Base-by-base conservation (phyloP, 164 flowering plant genomes). In the Cinnamomum micranthum region DNA sequence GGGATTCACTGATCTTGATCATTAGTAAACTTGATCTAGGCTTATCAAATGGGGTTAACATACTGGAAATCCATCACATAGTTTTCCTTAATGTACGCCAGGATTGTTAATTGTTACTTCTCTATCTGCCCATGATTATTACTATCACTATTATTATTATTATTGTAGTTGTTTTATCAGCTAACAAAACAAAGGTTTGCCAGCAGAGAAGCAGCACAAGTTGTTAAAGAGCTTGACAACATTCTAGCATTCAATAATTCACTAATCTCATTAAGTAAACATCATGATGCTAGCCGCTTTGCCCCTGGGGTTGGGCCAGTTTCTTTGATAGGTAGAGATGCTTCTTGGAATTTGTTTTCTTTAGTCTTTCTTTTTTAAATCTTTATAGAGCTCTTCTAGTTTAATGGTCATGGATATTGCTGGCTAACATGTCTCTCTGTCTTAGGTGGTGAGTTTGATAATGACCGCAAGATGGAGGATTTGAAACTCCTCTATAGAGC, bases 361-460 rank as follows among this genome's bases (percentile, higher is more conserved):
- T 41, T 41, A 41, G 47, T 7, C 47, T 41, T 7, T 41, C 47
- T 41, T 41, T 41, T 41, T 41, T 41, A 41, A 41, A 7, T 41
- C 47, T 41, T 41, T 41, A 11, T 41, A 9, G 11, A 41, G 47
- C 47, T 41, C 47, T 9, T 41, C 11, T 19, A 75, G 50, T 20
- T 23, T 31, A 47, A 24, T 75, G 4, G 24, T 69, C n/a, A 35
- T 19, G 55, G 13, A 31, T 12, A 69, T 35, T 35, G 35, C 6
- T 64, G 20, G 69, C 68, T 64, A 20, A 28, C 67, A n/a, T 70
- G 25, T 22, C 52, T 65, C n/a, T 52, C 65, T 76, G 69, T 73
- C 74, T 50, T 81, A 96, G 99, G 98, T 83, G 99, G 99, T 75
- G 95, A 92, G 27, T 94, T 85, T 87, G 98, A 91, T 71, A 81